Evolutionary conservation across 169 alveolate genomes (phyloP).

Genomic region (Cryptosporidium viatorum): DNA sequence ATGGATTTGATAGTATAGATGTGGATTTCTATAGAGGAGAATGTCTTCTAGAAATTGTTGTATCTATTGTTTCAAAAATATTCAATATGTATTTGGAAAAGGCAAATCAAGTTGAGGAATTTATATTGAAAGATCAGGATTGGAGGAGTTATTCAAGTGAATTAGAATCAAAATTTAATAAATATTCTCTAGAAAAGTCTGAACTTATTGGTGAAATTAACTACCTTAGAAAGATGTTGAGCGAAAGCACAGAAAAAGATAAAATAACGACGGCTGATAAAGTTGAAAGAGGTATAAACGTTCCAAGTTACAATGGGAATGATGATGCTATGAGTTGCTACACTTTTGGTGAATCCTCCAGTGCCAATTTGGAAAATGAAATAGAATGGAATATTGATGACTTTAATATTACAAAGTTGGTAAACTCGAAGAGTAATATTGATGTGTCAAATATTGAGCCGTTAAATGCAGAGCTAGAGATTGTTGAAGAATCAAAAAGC

Average conservation of each 20-base stretch:
- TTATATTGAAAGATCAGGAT: slow-evolving; percentile 11
- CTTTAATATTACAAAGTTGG: not conserved
- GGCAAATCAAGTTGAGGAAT: not conserved
- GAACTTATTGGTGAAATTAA: slow-evolving; percentile 25
- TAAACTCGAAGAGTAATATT: not conserved
- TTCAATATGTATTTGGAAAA: not conserved
- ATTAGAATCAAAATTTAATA: not conserved
- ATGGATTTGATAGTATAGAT: not conserved
- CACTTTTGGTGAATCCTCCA: slow-evolving; percentile 49
- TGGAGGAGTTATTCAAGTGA: slow-evolving; percentile 10
- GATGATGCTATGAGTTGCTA: slow-evolving; percentile 57
- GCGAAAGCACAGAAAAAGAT: slow-evolving; percentile 11
- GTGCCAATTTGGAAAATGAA: slow-evolving; percentile 29
- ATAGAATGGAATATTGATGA: slow-evolving; percentile 18
- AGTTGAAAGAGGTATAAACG: not conserved
- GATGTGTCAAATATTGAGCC: not conserved
- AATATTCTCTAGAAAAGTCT: slow-evolving; percentile 4
- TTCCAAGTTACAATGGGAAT: not conserved
- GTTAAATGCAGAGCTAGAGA: not conserved
- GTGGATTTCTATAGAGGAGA: not conserved
- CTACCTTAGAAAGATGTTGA: slow-evolving; percentile 3
- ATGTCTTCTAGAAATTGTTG: not conserved
- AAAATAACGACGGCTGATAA: not conserved
- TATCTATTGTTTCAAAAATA: not conserved
- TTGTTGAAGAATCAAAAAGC: slow-evolving; percentile 3